Conservation (phyloP, 2,329 filamentous ascomycete species). For the Claviceps africana region DNA sequence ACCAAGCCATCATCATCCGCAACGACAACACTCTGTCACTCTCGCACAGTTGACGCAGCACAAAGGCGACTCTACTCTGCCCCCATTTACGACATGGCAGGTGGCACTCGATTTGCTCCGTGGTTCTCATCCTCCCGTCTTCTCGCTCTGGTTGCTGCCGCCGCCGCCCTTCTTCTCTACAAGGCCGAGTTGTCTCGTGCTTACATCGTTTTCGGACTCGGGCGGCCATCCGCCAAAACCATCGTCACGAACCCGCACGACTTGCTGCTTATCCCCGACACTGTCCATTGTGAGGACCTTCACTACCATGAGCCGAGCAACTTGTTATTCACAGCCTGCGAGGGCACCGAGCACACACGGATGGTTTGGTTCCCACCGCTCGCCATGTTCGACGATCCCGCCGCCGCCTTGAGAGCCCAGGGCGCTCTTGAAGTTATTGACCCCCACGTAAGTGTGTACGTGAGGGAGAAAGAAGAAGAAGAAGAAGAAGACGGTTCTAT, state of each 20-base stretch:
- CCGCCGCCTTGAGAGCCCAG: conserved; percentile 19
- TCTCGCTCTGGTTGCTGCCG: not conserved
- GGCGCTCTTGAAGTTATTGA: conserved; percentile 40
- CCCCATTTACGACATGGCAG: not conserved
- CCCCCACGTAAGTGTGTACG: conserved; percentile 26
- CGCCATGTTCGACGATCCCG: conserved; percentile 25
- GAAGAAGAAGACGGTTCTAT: not conserved
- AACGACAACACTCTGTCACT: too few relatives aligned
- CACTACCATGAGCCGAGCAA: conserved; percentile 37
- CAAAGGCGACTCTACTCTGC: not conserved
- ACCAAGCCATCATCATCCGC: too few relatives aligned
- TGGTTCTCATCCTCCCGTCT: not conserved
- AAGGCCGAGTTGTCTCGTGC: conserved; percentile 2
- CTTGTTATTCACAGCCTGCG: conserved; percentile 42
- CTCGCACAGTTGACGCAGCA: too few relatives aligned
- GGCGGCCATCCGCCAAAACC: conserved; percentile 13
- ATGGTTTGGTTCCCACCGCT: conserved; percentile 40
- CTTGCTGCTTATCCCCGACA: conserved; percentile 33
- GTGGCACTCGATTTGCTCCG: not conserved
- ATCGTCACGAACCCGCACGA: conserved; percentile 12
- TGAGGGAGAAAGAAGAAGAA: not conserved
- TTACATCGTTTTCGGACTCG: conserved; percentile 14
- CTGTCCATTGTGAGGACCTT: conserved; percentile 44
- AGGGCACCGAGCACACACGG: conserved; percentile 26
- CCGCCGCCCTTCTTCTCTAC: conserved; percentile 2